phyloP scores from a whole-genome alignment of 352 stramenopile species.

The Phytophthora ramorum region DNA sequence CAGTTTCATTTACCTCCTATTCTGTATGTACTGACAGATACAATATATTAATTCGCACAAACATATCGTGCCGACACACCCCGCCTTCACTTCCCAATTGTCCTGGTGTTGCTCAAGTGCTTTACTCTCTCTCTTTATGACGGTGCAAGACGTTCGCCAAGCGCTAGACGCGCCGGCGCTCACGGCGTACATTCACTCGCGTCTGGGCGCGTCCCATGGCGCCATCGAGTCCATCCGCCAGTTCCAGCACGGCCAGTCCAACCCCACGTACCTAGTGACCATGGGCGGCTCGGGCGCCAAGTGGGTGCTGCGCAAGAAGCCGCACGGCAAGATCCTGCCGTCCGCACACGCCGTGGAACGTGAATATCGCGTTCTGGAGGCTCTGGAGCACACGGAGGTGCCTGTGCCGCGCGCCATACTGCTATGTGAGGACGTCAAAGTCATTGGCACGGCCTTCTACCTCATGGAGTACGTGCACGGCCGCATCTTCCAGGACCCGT shows the following conservation, averaged over 20 bases:
- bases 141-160: constrained; percentile 60
- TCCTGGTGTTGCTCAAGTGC: constrained; percentile 12
- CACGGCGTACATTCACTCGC: constrained; percentile 55
- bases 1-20: neutral
- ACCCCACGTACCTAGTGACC: constrained; percentile 87
- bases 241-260: constrained; percentile 89
- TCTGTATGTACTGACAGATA: neutral
- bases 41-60: neutral
- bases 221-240: constrained; percentile 69
- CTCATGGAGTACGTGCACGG: constrained; percentile 85
- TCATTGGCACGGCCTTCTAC: constrained; percentile 83
- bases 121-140: constrained; percentile 27
- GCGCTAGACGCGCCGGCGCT: constrained; percentile 60
- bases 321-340: constrained; percentile 76
- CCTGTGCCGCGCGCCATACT: constrained; percentile 69
- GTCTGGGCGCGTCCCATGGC: constrained; percentile 59
- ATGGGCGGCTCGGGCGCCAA: constrained; percentile 60
- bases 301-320: constrained; percentile 89
- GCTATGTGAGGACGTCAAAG: constrained; percentile 64
- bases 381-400: constrained; percentile 72
- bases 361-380: constrained; percentile 76
- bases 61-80: neutral
- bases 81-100: constrained; percentile 24
- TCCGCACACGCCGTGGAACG: constrained; percentile 85
- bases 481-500: constrained; percentile 78